Conservation (phyloP, 192 early-diverging fungal genomes). For the Dissophora ornata region DNA sequence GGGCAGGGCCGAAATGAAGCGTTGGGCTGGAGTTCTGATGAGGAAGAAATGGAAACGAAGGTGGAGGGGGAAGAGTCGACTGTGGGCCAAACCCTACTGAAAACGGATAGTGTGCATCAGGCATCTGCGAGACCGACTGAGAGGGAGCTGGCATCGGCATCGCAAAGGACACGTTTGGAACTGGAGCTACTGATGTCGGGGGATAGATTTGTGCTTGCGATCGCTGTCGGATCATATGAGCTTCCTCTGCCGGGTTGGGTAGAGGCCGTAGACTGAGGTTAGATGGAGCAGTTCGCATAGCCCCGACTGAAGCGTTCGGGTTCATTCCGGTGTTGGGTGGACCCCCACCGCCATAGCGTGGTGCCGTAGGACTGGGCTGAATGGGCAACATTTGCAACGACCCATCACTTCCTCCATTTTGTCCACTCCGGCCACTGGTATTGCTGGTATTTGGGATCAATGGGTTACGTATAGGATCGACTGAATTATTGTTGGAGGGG, state of each 20-base stretch:
- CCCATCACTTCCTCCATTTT: constrained; percentile 13
- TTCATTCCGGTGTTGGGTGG: neutral
- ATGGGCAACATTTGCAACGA: constrained; percentile 29
- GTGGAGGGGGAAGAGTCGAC: neutral
- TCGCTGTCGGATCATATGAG: constrained; percentile 42
- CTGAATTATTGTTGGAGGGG: constrained; percentile 1
- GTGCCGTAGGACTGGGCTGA: constrained; percentile 13
- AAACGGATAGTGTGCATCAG: constrained; percentile 21
- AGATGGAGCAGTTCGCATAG: constrained; percentile 7
- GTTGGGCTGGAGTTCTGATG: constrained; percentile 18
- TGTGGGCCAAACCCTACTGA: constrained; percentile 25
- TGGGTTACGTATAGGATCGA: constrained; percentile 17
- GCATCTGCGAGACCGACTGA: neutral
- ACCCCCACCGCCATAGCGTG: constrained; percentile 14
- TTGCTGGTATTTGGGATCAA: constrained; percentile 12
- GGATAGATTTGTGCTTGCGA: constrained; percentile 44
- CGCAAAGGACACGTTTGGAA: constrained; percentile 31
- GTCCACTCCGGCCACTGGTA: constrained; percentile 1
- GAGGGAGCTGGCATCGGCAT: constrained; percentile 25
- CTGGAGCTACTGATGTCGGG: neutral
- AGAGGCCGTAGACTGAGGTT: constrained; percentile 27
- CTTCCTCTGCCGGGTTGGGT: constrained; percentile 34
- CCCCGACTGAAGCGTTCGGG: neutral
- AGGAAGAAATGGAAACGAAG: neutral
- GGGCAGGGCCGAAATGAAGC: constrained; percentile 47